Conservation (phyloP, 805 yeast species). For the Yamadazyma ubonensis region DNA sequence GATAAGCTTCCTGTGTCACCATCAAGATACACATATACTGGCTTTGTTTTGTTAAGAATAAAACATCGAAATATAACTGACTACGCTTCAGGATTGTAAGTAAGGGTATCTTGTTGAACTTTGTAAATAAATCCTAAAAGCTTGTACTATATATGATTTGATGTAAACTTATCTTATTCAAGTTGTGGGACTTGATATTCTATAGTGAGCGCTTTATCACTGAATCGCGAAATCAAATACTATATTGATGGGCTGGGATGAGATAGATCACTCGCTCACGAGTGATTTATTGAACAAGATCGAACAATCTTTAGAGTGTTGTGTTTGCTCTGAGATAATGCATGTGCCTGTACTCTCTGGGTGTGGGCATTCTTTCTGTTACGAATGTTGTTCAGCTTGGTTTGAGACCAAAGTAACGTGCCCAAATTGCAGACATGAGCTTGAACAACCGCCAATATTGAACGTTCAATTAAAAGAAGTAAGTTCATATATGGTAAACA, state of each 20-base stretch:
- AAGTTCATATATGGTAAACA: conserved; percentile 33
- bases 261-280: conserved; percentile 9
- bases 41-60: too few relatives aligned
- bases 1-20: too few relatives aligned
- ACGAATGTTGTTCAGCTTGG: conserved; percentile 64
- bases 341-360: conserved; percentile 58
- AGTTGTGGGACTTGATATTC: too few relatives aligned
- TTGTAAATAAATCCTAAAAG: too few relatives aligned
- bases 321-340: conserved; percentile 71
- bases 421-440: conserved; percentile 60
- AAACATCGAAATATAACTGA: too few relatives aligned
- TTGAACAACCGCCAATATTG: conserved; percentile 50
- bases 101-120: too few relatives aligned
- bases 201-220: too few relatives aligned
- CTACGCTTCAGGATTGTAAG: too few relatives aligned
- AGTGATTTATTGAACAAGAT: conserved; percentile 26
- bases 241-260: conserved; percentile 3
- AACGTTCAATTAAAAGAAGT: conserved; percentile 54
- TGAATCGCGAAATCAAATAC: neutral
- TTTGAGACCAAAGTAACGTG: conserved; percentile 56
- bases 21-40: too few relatives aligned
- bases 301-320: conserved; percentile 45
- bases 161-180: too few relatives aligned
- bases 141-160: too few relatives aligned
- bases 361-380: conserved; percentile 79